These are phyloP conservation scores for Physocladia obscura DNA, from an alignment of 192 early-diverging fungal species.

Conservation along the genomic window DNA sequence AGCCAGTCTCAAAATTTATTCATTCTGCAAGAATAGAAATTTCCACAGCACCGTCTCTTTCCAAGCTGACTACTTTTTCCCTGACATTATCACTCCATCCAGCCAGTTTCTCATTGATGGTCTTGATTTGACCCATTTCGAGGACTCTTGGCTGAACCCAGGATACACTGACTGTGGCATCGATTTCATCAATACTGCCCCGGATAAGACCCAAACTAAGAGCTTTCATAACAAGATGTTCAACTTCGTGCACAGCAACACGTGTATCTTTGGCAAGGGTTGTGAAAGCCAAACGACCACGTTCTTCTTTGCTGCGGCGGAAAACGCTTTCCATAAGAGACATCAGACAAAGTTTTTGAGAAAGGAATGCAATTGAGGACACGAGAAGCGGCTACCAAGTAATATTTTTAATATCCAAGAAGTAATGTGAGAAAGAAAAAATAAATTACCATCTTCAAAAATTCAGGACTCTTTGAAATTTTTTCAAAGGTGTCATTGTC, in stretches of 20 bases:
- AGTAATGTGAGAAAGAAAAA: background rate
- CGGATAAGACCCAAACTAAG: conserved; percentile 87
- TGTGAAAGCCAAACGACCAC: conserved; percentile 75
- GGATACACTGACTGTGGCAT: conserved; percentile 73
- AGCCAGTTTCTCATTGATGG: conserved; percentile 74
- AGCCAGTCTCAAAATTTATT: no score
- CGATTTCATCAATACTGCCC: conserved; percentile 96
- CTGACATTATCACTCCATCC: conserved; percentile 87
- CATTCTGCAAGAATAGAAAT: conserved; percentile 24
- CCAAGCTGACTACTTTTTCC: conserved; percentile 67
- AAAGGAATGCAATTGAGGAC: conserved; percentile 70
- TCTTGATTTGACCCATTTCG: conserved; percentile 83
- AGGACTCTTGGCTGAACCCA: conserved; percentile 99
- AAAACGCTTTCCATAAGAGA: conserved; percentile 94
- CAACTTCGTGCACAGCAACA: conserved; percentile 79
- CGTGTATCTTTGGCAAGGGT: conserved; percentile 81
- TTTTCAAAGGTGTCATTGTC: conserved; percentile 91
- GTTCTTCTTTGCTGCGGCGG: conserved; percentile 71
- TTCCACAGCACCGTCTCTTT: conserved; percentile 68
- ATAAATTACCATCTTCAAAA: conserved; percentile 57
- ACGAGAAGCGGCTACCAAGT: conserved; percentile 73
- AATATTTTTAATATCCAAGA: conserved; percentile 1
- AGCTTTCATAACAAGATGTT: conserved; percentile 98
- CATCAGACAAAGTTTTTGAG: conserved; percentile 97
- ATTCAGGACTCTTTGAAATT: conserved; percentile 60